Base-by-base conservation (phyloP, 495 filamentous ascomycete genomes). In the Penicillium samsonianum region DNA sequence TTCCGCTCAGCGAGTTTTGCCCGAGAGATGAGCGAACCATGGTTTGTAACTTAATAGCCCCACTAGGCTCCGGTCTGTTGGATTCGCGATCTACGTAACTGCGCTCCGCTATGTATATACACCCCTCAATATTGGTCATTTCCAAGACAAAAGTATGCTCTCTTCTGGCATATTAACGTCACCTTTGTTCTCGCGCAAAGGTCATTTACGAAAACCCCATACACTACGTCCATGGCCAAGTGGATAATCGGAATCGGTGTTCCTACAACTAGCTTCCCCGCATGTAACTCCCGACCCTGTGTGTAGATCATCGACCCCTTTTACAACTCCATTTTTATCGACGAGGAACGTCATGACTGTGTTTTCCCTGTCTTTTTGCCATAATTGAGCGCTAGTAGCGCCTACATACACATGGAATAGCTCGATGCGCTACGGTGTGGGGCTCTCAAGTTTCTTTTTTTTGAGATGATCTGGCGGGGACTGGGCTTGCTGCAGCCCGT, bases 1-100 rank as follows among this genome's bases (percentile, higher is more conserved):
- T 16, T 19, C 45, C n/a, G 28, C 8, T 30, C 35, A 41, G 54
- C 68, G 69, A 72, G 67, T 65, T 63, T 72, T 59, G 19, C 10
- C 68, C 68, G 68, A 71, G 66, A 65, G 59, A 70, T 67, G 11
- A 40, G 53, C 66, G 61, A 60, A 55, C 60, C 60, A 52, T 50
- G 50, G 56, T 23, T 53, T 4, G 0, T 37, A 17, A 60, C 38
- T 19, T 3, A 19, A 25, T 17, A 8, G 23, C 20, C 57, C 50
- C 47, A 50, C 47, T 25, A 25, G 31, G 35, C 35, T 40, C 50
- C 30, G 22, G 23, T 12, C 14, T 17, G 19, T 26, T 28, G 52
- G 40, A 30, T 30, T 22, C 8, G 11, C 10, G 41, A 46, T 55
- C 30, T 38, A 5, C 11, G 14, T 16, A 1, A 4, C 5, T 37